These are phyloP conservation scores for Ensete ventricosum DNA, from an alignment of 176 grass and related monocot species.

Conservation along the genomic window DNA sequence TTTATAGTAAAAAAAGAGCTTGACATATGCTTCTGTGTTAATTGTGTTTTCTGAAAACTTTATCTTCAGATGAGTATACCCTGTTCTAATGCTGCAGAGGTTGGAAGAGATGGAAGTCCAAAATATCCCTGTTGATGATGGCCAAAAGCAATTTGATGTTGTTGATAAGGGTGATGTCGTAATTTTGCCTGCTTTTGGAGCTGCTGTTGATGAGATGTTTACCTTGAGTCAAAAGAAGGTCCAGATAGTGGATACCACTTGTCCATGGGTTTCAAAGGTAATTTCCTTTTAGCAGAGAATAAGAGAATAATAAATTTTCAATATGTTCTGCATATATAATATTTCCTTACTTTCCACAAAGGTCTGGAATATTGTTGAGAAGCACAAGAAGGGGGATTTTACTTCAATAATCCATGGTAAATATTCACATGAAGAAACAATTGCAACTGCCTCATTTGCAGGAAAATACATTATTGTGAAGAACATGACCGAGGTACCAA, in stretches of 20 bases:
- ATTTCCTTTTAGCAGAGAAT: not conserved
- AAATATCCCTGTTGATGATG: constrained; percentile 4
- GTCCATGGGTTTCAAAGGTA: constrained; percentile 99
- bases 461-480: constrained; percentile 82
- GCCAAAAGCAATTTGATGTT: constrained; percentile 2
- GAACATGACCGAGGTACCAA: constrained; percentile 72
- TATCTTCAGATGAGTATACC: not conserved
- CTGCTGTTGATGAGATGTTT: constrained; percentile 93
- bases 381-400: constrained; percentile 97
- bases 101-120: constrained; percentile 37
- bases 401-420: constrained; percentile 98
- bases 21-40: too few species aligned
- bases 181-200: constrained; percentile 89
- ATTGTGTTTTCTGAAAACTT: not conserved
- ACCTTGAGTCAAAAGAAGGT: constrained; percentile 91
- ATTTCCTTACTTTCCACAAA: constrained; percentile 14
- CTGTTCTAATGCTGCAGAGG: constrained; percentile 35
- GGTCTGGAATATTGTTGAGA: constrained; percentile 99
- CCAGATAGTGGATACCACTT: constrained; percentile 95
- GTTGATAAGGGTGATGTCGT: constrained; percentile 77
- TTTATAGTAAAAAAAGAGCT: too few species aligned
- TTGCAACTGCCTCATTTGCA: constrained; percentile 96
- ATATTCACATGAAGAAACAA: constrained; percentile 90
- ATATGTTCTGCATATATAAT: constrained; percentile 13
- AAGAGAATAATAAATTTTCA: not conserved